Percentiles rank a stretch among this genome's conserved stretches.
Evolutionary conservation across 345 rosid species (phyloP).

Genomic region (Cardiospermum halicacabum): DNA sequence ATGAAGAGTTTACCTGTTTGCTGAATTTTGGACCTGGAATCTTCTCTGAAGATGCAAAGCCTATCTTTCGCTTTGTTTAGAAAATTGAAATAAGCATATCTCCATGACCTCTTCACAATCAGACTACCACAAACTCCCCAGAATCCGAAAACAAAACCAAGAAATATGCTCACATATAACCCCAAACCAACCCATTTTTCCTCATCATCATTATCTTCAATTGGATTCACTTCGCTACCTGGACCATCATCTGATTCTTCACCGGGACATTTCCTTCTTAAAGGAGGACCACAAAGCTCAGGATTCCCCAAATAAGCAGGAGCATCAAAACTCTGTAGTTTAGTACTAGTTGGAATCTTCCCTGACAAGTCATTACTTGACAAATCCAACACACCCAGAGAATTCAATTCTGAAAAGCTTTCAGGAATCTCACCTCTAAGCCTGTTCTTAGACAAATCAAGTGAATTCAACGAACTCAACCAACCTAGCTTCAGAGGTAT

Average conservation of each 20-base stretch:
- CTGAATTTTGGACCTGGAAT: no score
- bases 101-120: neutral
- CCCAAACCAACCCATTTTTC: neutral
- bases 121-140: neutral
- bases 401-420: no score
- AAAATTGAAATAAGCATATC: neutral
- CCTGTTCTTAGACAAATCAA: no score
- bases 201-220: neutral
- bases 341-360: neutral
- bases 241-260: neutral
- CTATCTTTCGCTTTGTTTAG: neutral
- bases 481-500: no score
- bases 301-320: neutral
- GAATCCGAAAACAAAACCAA: constrained; percentile 5
- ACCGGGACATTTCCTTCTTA: neutral
- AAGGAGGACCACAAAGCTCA: neutral
- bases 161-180: neutral
- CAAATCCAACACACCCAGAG: no score
- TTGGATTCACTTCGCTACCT: neutral
- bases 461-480: no score
- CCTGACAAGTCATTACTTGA: neutral
- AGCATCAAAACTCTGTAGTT: constrained; percentile 5
- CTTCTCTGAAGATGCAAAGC: neutral
- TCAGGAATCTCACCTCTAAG: no score
- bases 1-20: no score